These are phyloP conservation scores for Fusarium sp. DNA, from an alignment of 2,329 filamentous ascomycete species.

Conservation along the genomic window DNA sequence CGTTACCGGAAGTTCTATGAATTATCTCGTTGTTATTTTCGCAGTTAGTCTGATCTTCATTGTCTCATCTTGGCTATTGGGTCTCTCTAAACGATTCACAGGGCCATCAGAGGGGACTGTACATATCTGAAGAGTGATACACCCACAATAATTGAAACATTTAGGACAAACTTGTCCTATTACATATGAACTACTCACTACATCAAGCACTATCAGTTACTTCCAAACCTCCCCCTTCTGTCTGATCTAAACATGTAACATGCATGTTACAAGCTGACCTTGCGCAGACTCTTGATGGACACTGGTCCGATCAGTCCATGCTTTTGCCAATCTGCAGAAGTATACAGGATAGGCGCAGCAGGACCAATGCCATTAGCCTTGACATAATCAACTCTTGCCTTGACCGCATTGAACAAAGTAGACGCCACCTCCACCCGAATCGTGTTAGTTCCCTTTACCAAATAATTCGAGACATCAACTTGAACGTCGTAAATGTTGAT, in stretches of 20 bases:
- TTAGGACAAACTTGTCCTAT: no score
- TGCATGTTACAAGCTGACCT: not conserved
- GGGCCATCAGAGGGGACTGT: not conserved
- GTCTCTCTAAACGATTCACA: not conserved
- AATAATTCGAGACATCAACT: not conserved
- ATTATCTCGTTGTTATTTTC: not conserved
- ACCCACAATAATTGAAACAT: no score
- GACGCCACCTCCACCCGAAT: not conserved
- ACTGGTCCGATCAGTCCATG: not conserved
- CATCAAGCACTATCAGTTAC: not conserved
- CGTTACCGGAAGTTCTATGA: not conserved
- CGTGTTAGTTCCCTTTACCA: fast-evolving
- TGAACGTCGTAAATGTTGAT: not conserved
- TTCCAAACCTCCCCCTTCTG: no score
- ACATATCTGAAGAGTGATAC: no score
- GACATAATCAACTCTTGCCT: not conserved
- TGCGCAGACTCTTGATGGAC: not conserved
- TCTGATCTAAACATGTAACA: no score
- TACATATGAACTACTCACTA: no score
- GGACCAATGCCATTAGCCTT: not conserved
- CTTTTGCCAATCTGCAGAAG: not conserved
- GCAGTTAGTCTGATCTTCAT: not conserved
- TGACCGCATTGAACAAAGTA: not conserved
- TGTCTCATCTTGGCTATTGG: not conserved
- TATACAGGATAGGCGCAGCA: not conserved